phyloP scores from a whole-genome alignment of 2,329 filamentous ascomycete species.

The Reticulascus tulasneorum region DNA sequence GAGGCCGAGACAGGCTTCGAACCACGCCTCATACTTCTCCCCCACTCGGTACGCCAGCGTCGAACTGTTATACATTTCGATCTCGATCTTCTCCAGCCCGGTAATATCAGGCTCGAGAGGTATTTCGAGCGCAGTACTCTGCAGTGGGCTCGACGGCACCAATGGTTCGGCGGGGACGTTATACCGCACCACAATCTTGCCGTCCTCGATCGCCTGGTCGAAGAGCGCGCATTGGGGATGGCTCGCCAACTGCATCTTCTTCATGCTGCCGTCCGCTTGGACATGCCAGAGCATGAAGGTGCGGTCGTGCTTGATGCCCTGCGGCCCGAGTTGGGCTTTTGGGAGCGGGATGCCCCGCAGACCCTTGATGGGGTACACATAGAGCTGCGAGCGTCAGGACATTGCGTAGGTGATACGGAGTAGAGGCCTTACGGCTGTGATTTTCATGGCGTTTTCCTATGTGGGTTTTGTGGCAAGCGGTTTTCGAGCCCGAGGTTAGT shows the following conservation, averaged over 20 bases:
- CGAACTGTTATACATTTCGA: conserved; percentile 57
- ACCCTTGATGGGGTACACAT: conserved; percentile 71
- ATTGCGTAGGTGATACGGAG: too few relatives aligned
- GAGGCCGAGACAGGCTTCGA: conserved; percentile 63
- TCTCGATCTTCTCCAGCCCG: conserved; percentile 40
- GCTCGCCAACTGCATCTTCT: conserved; percentile 56
- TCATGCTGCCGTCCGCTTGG: conserved; percentile 33
- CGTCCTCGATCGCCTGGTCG: conserved; percentile 45
- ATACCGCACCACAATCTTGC: conserved; percentile 40
- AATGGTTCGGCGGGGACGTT: conserved; percentile 32
- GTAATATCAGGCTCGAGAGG: conserved; percentile 51
- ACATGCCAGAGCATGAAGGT: conserved; percentile 65
- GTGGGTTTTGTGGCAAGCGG: too few relatives aligned
- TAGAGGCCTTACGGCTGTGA: too few relatives aligned
- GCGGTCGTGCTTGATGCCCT: conserved; percentile 64
- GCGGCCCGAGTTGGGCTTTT: conserved; percentile 50
- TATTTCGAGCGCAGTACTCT: conserved; percentile 42
- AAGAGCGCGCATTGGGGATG: conserved; percentile 63
- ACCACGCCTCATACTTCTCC: conserved; percentile 57
- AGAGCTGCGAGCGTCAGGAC: too few relatives aligned
- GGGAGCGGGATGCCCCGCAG: conserved; percentile 58
- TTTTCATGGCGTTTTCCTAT: too few relatives aligned
- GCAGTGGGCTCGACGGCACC: conserved; percentile 30
- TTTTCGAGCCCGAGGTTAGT: too few relatives aligned
- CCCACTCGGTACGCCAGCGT: conserved; percentile 63